Evolutionary conservation across 805 yeast genomes (phyloP).

Genomic region (Cyberlindnera euphorbiae): DNA sequence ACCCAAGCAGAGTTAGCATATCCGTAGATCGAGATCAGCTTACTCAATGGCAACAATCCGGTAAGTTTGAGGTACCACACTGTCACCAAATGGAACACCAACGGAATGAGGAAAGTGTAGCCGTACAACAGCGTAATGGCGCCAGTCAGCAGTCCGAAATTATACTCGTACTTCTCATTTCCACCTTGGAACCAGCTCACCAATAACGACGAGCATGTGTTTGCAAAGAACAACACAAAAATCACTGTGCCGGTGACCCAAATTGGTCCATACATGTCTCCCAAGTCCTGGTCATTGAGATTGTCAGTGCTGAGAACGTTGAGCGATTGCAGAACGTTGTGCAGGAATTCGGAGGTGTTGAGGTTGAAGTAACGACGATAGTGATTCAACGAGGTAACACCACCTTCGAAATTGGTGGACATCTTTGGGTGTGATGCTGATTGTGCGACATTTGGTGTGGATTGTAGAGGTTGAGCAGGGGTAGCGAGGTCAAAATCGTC

Average conservation of each 20-base stretch:
- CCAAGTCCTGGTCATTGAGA: slow-evolving; percentile 37
- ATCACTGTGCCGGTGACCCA: slow-evolving; percentile 88
- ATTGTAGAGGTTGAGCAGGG: not conserved
- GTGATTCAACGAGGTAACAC: slow-evolving; percentile 50
- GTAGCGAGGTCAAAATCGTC: slow-evolving; percentile 22
- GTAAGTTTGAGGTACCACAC: slow-evolving; percentile 51
- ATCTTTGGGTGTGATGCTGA: slow-evolving; percentile 9
- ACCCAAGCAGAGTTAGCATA: slow-evolving; percentile 82
- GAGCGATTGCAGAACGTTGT: slow-evolving; percentile 48
- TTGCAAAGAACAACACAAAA: slow-evolving; percentile 67
- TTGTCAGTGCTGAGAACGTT: slow-evolving; percentile 43
- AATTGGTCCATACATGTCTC: slow-evolving; percentile 82
- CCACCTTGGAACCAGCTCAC: slow-evolving; percentile 41
- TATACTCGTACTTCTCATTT: slow-evolving; percentile 47
- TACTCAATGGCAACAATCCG: slow-evolving; percentile 45
- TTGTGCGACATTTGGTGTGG: not conserved
- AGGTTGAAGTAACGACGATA: slow-evolving; percentile 67
- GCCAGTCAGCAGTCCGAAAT: slow-evolving; percentile 57
- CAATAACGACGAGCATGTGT: slow-evolving; percentile 64
- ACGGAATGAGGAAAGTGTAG: slow-evolving; percentile 66
- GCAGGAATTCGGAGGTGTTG: slow-evolving; percentile 56
- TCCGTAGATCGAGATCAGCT: slow-evolving; percentile 72
- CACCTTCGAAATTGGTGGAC: slow-evolving; percentile 32
- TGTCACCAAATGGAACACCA: slow-evolving; percentile 44
- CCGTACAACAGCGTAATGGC: slow-evolving; percentile 72